These are phyloP conservation scores for Trichophyton simii DNA, from an alignment of 2,329 filamentous ascomycete species.

Conservation along the genomic window DNA sequence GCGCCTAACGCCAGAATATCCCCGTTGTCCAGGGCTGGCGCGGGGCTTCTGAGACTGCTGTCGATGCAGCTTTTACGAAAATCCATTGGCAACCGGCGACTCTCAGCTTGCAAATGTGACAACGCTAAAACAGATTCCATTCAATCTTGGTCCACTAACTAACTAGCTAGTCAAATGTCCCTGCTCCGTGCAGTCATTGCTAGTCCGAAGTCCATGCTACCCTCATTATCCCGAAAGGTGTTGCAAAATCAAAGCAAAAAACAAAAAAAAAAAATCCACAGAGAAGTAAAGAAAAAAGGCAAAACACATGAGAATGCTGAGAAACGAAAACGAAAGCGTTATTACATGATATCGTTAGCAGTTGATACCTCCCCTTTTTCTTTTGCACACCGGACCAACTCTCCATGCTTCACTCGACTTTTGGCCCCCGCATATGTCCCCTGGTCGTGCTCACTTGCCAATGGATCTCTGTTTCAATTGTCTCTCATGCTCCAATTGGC, in stretches of 20 bases:
- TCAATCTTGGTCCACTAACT: background rate
- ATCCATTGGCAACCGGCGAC: background rate
- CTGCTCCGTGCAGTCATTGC: background rate
- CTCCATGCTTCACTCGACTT: background rate
- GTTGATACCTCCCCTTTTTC: background rate
- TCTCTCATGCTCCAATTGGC: slow-evolving; percentile 49
- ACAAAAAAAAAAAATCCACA: slow-evolving; percentile 11
- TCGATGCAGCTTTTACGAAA: background rate
- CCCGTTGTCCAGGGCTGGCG: background rate
- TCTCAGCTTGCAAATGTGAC: background rate
- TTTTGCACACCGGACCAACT: background rate
- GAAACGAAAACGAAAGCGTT: slow-evolving; percentile 12
- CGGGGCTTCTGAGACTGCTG: background rate
- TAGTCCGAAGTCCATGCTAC: background rate
- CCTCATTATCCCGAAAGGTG: background rate
- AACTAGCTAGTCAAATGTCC: background rate
- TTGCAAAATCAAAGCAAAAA: slow-evolving; percentile 8
- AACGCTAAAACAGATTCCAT: background rate
- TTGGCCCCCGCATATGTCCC: slow-evolving; percentile 7
- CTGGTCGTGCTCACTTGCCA: slow-evolving; percentile 16
- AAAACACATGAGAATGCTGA: slow-evolving; percentile 15
- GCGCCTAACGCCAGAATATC: background rate
- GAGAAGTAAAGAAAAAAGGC: slow-evolving; percentile 9
- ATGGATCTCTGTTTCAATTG: slow-evolving; percentile 26
- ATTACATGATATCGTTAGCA: slow-evolving; percentile 3